These are phyloP conservation scores for Penicillium olsonii DNA, from an alignment of 2,329 filamentous ascomycete species.

Conservation along the genomic window DNA sequence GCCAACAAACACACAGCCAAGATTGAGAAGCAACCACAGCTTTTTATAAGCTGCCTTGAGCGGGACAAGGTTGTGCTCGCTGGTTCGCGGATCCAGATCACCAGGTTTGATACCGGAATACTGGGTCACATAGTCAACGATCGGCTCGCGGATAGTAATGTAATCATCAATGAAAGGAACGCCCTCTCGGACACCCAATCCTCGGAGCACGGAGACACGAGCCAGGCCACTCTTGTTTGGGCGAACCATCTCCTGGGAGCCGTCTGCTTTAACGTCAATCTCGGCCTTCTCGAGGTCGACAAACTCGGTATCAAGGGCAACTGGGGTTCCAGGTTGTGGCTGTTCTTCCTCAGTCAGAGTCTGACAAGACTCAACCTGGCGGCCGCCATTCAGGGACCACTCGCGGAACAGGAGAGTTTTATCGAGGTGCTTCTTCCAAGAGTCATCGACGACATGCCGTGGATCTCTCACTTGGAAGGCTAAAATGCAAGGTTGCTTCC, in stretches of 20 bases:
- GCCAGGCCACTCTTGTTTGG: constrained; percentile 89
- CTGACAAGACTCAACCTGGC: constrained; percentile 40
- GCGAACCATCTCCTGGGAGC: constrained; percentile 85
- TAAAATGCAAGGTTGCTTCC: constrained; percentile 90
- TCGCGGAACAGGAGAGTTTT: constrained; percentile 81
- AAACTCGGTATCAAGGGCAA: constrained; percentile 95
- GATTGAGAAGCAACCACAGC: constrained; percentile 91
- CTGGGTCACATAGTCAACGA: constrained; percentile 92
- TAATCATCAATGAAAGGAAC: constrained; percentile 96
- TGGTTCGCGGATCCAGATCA: constrained; percentile 78
- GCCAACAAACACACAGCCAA: constrained; percentile 90
- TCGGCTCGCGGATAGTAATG: constrained; percentile 83
- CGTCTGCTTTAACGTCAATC: constrained; percentile 94
- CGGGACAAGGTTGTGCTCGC: constrained; percentile 78
- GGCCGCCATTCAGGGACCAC: constrained; percentile 53
- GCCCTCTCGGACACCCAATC: constrained; percentile 73
- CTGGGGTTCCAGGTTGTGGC: constrained; percentile 70
- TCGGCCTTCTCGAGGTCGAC: constrained; percentile 90
- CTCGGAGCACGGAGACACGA: constrained; percentile 87
- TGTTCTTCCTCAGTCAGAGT: constrained; percentile 58
- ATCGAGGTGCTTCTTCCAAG: constrained; percentile 83
- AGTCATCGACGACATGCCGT: constrained; percentile 79
- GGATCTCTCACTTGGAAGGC: constrained; percentile 80
- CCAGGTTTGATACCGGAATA: constrained; percentile 88
- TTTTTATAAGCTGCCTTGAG: constrained; percentile 97